Evolutionary conservation across 352 stramenopile species (phyloP), one percentile per base, ranked within the genome.

Genomic region (Phytophthora podocarpi): DNA sequence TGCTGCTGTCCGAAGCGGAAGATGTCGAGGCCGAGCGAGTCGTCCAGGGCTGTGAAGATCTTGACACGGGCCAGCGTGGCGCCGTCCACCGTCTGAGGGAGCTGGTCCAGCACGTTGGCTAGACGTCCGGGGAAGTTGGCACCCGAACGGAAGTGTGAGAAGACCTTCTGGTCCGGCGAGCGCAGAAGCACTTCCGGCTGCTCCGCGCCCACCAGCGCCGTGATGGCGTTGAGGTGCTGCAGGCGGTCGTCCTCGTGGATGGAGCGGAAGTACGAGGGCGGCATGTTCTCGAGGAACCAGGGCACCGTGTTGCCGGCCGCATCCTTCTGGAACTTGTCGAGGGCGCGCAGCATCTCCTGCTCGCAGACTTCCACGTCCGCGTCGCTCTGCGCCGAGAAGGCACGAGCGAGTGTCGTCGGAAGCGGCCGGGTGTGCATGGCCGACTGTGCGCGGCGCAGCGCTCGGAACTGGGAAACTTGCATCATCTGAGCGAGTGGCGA

Each of bases 261-360:
- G 43, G 90, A 85, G 54, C 89, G 82, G 67, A 96, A 97, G 78
- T 97, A 97, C n/a, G 89, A 70, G 15, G 82, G 78, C 20, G 89
- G 89, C 89, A 97, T 97, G 80, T 95, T 94, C 41, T 89, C 71
- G 39, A 97, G 59, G 64, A 96, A 96, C 89, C 89, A 96, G 61
- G 81, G 81, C 30, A 93, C 83, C 26, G 83, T 91, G 72, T 91
- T 90, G 64, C 58, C 50, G 6, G 83, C 83, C 1, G 81, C 72
- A 11, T 78, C 67, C 67, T 88, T 85, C 66, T 93, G 83, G 75
- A 89, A 87, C 51, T 76, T 73, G 60, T 89, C 78, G 34, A 93
- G 71, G 18, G 75, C 72, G 31, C 74, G 54, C 36, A 90, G 64
- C 54, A 90, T 58, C 59, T 87, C 68, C 10, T 88, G 61, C 39